Evolutionary conservation across 2,329 filamentous ascomycete species (phyloP).

Genomic region (Chaetomium globosum): DNA sequence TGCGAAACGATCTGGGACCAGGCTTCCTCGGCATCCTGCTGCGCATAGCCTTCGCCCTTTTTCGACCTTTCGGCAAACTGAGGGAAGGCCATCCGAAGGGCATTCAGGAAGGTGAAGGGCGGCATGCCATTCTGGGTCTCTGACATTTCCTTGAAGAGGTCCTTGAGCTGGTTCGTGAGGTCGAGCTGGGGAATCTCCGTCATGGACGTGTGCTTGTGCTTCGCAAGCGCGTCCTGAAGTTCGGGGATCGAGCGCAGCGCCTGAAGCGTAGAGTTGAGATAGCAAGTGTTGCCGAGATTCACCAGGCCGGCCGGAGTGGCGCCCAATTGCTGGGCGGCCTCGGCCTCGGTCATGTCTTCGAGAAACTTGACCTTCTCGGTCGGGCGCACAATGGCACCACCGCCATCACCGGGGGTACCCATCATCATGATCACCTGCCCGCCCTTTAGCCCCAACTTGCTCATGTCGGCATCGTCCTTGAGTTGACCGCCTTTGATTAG

Average conservation of each 20-base stretch:
- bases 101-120: conserved; percentile 78
- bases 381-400: conserved; percentile 66
- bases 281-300: conserved; percentile 97
- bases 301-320: conserved; percentile 85
- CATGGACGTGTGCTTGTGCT: conserved; percentile 57
- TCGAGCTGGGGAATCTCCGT: conserved; percentile 61
- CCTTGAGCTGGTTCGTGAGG: conserved; percentile 74
- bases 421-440: conserved; percentile 94
- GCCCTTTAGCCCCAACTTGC: conserved; percentile 80
- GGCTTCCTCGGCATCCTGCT: conserved; percentile 97
- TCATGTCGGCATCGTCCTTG: conserved; percentile 90
- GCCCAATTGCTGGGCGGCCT: conserved; percentile 78
- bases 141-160: conserved; percentile 86
- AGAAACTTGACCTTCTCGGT: conserved; percentile 83
- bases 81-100: conserved; percentile 77
- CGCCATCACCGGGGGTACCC: conserved; percentile 76
- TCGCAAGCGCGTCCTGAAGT: conserved; percentile 75
- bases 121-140: conserved; percentile 85
- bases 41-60: conserved; percentile 82
- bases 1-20: conserved; percentile 94
- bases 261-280: conserved; percentile 97
- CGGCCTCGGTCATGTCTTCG: conserved; percentile 97
- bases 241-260: conserved; percentile 86
- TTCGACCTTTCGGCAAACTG: conserved; percentile 91
- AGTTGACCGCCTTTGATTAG: conserved; percentile 91